A percentile compares a stretch with the other conserved stretches of the same genome.
Conservation (phyloP, 2,329 filamentous ascomycete species). For the Pestalotiopsis fici region DNA sequence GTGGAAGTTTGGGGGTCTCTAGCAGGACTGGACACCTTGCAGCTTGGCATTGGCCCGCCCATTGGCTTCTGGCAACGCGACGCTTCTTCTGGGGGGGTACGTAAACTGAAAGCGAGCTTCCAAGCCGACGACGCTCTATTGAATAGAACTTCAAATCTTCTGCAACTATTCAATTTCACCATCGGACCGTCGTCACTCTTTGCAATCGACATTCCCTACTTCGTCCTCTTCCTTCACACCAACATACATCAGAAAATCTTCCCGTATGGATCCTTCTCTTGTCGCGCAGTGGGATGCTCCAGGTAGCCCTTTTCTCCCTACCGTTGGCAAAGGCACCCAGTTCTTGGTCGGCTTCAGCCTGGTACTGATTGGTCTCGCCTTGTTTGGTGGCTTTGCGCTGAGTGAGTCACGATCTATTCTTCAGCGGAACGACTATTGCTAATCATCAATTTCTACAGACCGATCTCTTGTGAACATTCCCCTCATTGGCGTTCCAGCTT, state of each 20-base stretch:
- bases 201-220: neutral
- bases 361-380: slow-evolving; percentile 68
- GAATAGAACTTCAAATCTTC: neutral
- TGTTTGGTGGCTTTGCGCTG: slow-evolving; percentile 80
- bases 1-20: neutral
- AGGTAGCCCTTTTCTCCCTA: slow-evolving; percentile 79
- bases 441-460: slow-evolving; percentile 54
- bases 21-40: neutral
- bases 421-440: neutral
- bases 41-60: neutral
- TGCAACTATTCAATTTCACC: neutral
- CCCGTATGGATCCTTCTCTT: slow-evolving; percentile 76
- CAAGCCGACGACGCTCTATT: neutral
- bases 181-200: neutral
- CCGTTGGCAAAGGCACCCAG: slow-evolving; percentile 79
- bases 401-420: slow-evolving; percentile 55
- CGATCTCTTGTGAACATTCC: slow-evolving; percentile 77
- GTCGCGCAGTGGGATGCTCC: slow-evolving; percentile 92
- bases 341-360: slow-evolving; percentile 80
- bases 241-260: neutral
- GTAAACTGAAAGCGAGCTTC: neutral
- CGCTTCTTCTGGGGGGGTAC: neutral
- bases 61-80: neutral
- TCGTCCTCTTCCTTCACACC: neutral
- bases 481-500: slow-evolving; percentile 81